Conservation (phyloP, 257 asterid species). For the Solanum tacnaense region DNA sequence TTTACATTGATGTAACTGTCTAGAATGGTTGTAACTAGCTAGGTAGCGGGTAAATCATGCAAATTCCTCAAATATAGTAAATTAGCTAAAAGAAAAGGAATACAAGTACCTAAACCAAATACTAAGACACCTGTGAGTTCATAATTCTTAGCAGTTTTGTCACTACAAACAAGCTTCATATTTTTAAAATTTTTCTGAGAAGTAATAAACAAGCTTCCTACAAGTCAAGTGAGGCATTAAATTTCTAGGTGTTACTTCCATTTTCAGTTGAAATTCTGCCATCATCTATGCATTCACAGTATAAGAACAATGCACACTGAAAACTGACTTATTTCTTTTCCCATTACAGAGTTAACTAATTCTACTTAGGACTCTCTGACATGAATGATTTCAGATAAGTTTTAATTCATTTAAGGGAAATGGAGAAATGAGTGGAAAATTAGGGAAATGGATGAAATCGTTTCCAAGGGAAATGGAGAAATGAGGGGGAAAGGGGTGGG, state of each 20-base stretch:
- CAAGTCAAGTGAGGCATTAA: neutral
- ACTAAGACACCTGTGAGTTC: too few species aligned
- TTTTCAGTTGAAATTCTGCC: neutral
- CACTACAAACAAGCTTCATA: neutral
- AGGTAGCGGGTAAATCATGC: neutral
- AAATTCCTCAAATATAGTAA: neutral
- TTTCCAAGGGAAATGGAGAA: too few species aligned
- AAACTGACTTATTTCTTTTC: neutral
- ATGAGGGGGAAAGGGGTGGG: too few species aligned
- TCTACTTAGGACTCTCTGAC: neutral
- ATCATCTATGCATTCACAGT: neutral
- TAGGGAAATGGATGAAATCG: too few species aligned
- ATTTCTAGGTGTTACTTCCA: neutral
- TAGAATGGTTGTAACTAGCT: neutral
- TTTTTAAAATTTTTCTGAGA: neutral
- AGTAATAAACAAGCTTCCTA: neutral
- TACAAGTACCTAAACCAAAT: too few species aligned
- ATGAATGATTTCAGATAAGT: neutral
- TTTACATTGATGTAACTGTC: neutral
- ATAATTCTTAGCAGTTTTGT: too few species aligned
- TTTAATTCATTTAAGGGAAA: neutral
- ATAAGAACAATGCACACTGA: too few species aligned
- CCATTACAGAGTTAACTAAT: neutral
- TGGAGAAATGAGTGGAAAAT: too few species aligned
- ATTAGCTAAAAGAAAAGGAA: neutral